Evolutionary conservation across 2,329 filamentous ascomycete species (phyloP).

Genomic region (Trichophyton simii): DNA sequence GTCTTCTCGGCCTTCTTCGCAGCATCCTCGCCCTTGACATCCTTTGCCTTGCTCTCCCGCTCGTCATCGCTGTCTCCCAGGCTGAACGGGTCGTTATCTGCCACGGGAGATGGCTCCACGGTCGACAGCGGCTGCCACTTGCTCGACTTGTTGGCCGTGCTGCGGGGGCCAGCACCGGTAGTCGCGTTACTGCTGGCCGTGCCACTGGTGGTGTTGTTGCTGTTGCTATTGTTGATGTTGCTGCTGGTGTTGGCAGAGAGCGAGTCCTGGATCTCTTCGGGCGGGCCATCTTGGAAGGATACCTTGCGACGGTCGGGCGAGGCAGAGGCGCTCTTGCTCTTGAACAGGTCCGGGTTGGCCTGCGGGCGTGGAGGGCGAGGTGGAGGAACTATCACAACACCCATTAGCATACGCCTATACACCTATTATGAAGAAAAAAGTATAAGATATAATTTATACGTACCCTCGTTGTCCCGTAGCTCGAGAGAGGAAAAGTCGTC

Average conservation of each 20-base stretch:
- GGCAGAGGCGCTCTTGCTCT: constrained; percentile 46
- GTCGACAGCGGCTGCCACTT: constrained; percentile 94
- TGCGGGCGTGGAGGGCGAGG: constrained; percentile 49
- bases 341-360: constrained; percentile 71
- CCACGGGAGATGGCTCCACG: constrained; percentile 71
- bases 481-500: constrained; percentile 71
- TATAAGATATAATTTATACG: not conserved
- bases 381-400: constrained; percentile 36
- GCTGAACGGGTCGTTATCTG: constrained; percentile 91
- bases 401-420: not conserved
- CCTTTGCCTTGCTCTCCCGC: constrained; percentile 60
- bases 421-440: not conserved
- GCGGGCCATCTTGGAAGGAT: constrained; percentile 49
- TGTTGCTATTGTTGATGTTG: constrained; percentile 32
- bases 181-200: too few species aligned
- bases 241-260: constrained; percentile 24
- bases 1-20: constrained; percentile 43
- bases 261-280: constrained; percentile 71
- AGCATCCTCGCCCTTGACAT: constrained; percentile 41
- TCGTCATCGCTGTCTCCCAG: constrained; percentile 93
- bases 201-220: too few species aligned
- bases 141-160: constrained; percentile 53
- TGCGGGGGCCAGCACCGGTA: constrained; percentile 6
- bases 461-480: constrained; percentile 49
- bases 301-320: constrained; percentile 42